A percentile compares a stretch with the other conserved stretches of the same genome.
Evolutionary conservation across 192 early-diverging fungal species (phyloP).

Genomic region (Backusella liffmaniae): DNA sequence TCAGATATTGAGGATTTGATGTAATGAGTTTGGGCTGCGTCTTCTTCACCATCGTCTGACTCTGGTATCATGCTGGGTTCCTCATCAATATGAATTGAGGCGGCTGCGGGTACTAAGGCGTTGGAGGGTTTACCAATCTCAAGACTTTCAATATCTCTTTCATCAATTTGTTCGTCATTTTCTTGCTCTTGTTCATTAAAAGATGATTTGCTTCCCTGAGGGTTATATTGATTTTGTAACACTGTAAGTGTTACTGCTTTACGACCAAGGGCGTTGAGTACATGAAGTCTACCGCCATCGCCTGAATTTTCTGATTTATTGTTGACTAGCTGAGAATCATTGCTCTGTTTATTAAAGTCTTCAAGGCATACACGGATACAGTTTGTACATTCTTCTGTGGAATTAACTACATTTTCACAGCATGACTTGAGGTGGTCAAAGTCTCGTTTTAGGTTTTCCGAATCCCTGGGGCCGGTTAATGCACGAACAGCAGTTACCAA

Average conservation of each 20-base stretch:
- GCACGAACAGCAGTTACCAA: slow-evolving; percentile 35
- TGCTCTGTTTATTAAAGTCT: not conserved
- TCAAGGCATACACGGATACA: slow-evolving; percentile 17
- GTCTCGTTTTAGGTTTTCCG: slow-evolving; percentile 7
- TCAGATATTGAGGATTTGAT: not conserved
- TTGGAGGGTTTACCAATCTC: not conserved
- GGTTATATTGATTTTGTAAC: slow-evolving; percentile 18
- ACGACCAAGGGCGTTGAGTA: slow-evolving; percentile 29
- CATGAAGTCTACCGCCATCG: slow-evolving; percentile 19
- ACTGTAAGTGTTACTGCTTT: slow-evolving; percentile 31
- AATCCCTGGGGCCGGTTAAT: slow-evolving; percentile 15
- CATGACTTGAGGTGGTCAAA: slow-evolving; percentile 22
- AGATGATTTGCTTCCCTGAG: not conserved
- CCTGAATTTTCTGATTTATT: slow-evolving; percentile 16
- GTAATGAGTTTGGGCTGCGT: not conserved
- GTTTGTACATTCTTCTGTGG: slow-evolving; percentile 13
- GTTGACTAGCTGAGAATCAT: not conserved
- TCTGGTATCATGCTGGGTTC: not conserved
- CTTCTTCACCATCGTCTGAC: not conserved
- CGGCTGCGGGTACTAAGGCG: not conserved
- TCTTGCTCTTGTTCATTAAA: not conserved
- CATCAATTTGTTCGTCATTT: not conserved
- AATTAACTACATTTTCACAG: slow-evolving; percentile 15
- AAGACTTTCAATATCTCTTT: not conserved
- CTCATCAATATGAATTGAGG: not conserved